Conservation (phyloP, 768 basidiomycete species). For the Mycena galopus region DNA sequence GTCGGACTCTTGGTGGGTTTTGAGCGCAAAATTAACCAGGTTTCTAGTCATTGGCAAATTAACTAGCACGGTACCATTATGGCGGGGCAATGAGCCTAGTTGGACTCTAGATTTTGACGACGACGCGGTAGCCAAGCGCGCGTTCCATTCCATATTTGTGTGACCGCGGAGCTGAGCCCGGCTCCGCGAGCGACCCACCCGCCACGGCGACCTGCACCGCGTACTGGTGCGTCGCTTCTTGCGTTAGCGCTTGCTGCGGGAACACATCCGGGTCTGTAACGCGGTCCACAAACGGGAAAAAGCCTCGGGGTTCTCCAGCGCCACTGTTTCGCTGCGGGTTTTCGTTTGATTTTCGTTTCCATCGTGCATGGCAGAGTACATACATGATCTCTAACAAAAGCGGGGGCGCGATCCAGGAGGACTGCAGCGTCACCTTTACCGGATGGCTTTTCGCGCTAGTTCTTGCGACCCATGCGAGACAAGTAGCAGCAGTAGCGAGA, state of each 20-base stretch:
- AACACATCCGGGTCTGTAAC: slow-evolving; percentile 66
- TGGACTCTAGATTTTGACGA: too few species aligned
- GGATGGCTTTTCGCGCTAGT: slow-evolving; percentile 53
- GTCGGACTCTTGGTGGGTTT: too few species aligned
- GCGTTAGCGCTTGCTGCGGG: slow-evolving; percentile 52
- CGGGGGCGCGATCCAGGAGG: slow-evolving; percentile 77
- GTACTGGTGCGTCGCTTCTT: slow-evolving; percentile 66
- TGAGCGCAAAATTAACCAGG: too few species aligned
- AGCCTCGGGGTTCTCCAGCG: slow-evolving; percentile 77
- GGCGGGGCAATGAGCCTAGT: too few species aligned
- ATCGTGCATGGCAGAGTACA: slow-evolving; percentile 36
- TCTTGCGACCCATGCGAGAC: slow-evolving; percentile 1
- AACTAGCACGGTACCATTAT: too few species aligned
- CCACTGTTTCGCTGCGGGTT: slow-evolving; percentile 89
- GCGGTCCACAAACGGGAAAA: slow-evolving; percentile 82
- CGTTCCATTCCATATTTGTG: too few species aligned
- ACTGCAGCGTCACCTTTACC: slow-evolving; percentile 69
- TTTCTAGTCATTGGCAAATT: too few species aligned
- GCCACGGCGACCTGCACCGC: slow-evolving; percentile 65
- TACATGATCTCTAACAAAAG: slow-evolving; percentile 76
- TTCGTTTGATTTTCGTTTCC: too few species aligned
- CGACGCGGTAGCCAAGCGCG: too few species aligned
- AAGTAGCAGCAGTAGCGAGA: slow-evolving; percentile 8
- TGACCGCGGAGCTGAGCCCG: too few species aligned
- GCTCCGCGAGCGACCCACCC: slow-evolving; percentile 61